Evolutionary conservation across 129 eudicot species (phyloP).

Genomic region (Arctium minus): DNA sequence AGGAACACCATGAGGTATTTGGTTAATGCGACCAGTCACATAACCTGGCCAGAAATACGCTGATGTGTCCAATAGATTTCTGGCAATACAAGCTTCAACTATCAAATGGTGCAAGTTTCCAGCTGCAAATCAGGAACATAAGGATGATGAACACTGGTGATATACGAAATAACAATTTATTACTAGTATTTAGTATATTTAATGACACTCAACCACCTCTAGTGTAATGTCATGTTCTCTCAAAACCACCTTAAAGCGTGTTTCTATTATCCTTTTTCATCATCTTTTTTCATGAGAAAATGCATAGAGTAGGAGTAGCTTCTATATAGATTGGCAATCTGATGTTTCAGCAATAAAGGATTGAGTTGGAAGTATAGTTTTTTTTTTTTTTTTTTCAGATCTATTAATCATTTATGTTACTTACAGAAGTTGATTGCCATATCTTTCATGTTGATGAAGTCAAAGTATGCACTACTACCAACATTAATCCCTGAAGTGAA

Average conservation of each 20-base stretch:
- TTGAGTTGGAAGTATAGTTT: background rate
- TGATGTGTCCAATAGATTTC: slow-evolving; percentile 86
- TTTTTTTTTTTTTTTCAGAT: background rate
- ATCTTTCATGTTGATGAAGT: slow-evolving; percentile 63
- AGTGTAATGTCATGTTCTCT: background rate
- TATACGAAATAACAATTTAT: background rate
- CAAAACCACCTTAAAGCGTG: no score
- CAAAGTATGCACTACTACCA: slow-evolving; percentile 52
- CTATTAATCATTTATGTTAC: slow-evolving; percentile 21
- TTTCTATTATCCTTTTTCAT: no score
- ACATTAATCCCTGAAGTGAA: slow-evolving; percentile 63
- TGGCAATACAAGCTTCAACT: slow-evolving; percentile 88
- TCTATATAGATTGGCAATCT: no score
- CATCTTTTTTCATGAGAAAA: no score
- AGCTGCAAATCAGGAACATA: slow-evolving; percentile 46
- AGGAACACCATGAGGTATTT: slow-evolving; percentile 64
- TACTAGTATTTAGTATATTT: background rate
- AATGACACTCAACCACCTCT: background rate
- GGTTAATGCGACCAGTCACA: slow-evolving; percentile 60
- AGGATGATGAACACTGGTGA: background rate
- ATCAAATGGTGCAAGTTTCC: slow-evolving; percentile 93
- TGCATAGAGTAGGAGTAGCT: no score
- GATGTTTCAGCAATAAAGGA: no score
- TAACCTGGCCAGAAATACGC: slow-evolving; percentile 99
- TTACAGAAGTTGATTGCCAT: slow-evolving; percentile 69